Base-by-base conservation (phyloP, 164 flowering plant genomes). In the Tetracentron sinense region DNA sequence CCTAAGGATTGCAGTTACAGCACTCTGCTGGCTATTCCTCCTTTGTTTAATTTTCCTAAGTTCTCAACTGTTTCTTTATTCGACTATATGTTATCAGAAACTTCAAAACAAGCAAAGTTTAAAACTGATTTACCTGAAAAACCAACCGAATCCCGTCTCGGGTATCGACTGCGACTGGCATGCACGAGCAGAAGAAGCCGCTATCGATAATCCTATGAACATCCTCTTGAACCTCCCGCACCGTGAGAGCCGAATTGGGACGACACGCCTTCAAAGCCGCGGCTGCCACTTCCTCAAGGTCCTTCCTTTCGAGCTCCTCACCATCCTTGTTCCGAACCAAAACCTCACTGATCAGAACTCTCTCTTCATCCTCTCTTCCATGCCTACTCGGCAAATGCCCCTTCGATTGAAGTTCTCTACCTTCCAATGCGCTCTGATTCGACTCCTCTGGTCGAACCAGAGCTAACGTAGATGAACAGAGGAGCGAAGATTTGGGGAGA, bases 291-390 rank as follows among this genome's bases (percentile, higher is more conserved):
- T 62, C 64, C 55, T 89, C 99, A 30, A 95, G 77, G 69, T 95
- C 97, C 82, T 90, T 90, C 83, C 90, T 81, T 69, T 90, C 97
- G 0, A 95, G 82, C 75, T 88, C 97, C 65, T 95, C 99, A 3
- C 99, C 99, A 59, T 95, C 99, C 66, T 85, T 92, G 72, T 83
- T 83, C 75, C 94, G 74, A 55, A 95, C 86, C 70, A 85, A 64
- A 23, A 95, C 99, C 79, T 95, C 99, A 60, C 99, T 92, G 0
- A 91, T 92, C 82, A 95, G 66, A 54, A 91, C 97, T 73, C 97
- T 84, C 87, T 94, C 99, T 66, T 91, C 89, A 25, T 78, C 82
- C 54, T 77, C 81, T 56, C 70, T 70, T 33, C 72, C 77, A 22
- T 44, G 69, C 22, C 44, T 38, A 38, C 66, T 58, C 35, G 57